Evolutionary conservation across 208 protist species (phyloP).

Genomic region (Trypanosoma cruzi): DNA sequence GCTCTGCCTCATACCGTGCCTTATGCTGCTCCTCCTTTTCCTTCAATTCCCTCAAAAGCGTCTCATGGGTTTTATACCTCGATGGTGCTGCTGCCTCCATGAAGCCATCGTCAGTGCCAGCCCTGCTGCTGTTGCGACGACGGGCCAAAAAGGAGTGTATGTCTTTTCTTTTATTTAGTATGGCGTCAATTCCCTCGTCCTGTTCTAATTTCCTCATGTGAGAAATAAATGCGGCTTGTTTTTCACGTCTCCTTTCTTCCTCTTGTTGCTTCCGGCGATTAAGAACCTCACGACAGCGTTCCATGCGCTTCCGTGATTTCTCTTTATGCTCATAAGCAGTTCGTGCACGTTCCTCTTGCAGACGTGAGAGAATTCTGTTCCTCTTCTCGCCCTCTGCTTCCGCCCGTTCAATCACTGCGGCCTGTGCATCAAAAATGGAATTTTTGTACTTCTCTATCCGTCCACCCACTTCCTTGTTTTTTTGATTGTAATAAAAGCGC

Average conservation of each 20-base stretch:
- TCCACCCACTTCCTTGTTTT: slow-evolving; percentile 46
- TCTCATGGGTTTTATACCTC: slow-evolving; percentile 36
- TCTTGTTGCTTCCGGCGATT: slow-evolving; percentile 28
- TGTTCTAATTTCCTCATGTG: slow-evolving; percentile 1
- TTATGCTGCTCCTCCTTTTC: slow-evolving; percentile 53
- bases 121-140: slow-evolving; percentile 30
- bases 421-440: slow-evolving; percentile 41
- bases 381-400: slow-evolving; percentile 49
- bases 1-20: slow-evolving; percentile 56
- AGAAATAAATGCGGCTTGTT: neutral
- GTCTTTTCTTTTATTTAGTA: neutral
- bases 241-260: slow-evolving; percentile 31
- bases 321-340: slow-evolving; percentile 37
- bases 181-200: slow-evolving; percentile 17
- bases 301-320: slow-evolving; percentile 13
- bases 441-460: slow-evolving; percentile 45
- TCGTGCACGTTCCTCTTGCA: slow-evolving; percentile 49
- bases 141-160: neutral
- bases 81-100: slow-evolving; percentile 1
- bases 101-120: slow-evolving; percentile 44
- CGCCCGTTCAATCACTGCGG: slow-evolving; percentile 40
- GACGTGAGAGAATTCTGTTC: slow-evolving; percentile 35
- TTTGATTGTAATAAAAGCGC: slow-evolving; percentile 52
- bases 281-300: slow-evolving; percentile 7
- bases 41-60: slow-evolving; percentile 53